phyloP scores from a whole-genome alignment of 73 alveolate species.

The Stentor roeselii region DNA sequence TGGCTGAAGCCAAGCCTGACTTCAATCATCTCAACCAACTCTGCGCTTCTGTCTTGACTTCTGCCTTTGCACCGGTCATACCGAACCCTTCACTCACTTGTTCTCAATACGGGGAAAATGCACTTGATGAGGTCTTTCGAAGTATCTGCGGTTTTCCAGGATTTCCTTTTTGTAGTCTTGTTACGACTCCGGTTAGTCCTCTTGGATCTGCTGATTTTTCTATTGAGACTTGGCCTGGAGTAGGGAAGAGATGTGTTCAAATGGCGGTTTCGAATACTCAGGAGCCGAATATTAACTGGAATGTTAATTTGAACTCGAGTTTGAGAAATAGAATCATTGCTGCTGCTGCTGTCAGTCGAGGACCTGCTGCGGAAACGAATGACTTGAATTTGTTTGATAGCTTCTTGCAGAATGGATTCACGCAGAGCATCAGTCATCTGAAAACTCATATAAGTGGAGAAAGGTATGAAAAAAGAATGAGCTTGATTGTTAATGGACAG shows the following conservation, averaged over 20 bases:
- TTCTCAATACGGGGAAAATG: constrained; percentile 10
- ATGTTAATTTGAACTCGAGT: neutral
- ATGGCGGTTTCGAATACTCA: neutral
- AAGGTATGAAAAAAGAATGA: constrained; percentile 21
- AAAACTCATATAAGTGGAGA: neutral
- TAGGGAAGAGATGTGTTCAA: neutral
- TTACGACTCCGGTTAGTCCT: constrained; percentile 8
- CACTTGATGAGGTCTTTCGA: neutral
- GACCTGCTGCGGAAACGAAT: neutral
- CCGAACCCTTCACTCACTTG: neutral
- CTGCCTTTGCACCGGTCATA: constrained; percentile 10
- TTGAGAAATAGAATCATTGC: neutral
- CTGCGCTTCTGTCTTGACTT: neutral
- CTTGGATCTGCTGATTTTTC: constrained; percentile 9
- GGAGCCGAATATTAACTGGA: constrained; percentile 19
- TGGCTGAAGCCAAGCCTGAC: constrained; percentile 19
- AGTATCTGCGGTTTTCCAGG: neutral
- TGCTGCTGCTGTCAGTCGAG: neutral
- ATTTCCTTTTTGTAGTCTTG: neutral
- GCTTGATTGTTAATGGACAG: constrained; percentile 18
- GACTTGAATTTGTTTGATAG: neutral
- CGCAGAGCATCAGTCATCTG: neutral
- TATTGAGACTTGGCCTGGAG: constrained; percentile 8
- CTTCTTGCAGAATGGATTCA: neutral
- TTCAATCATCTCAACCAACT: constrained; percentile 12